Percentiles rank a stretch among this genome's conserved stretches.
phyloP scores from a whole-genome alignment of 1,284 basidiomycete genomes.

The Cryptococcus wingfieldii region DNA sequence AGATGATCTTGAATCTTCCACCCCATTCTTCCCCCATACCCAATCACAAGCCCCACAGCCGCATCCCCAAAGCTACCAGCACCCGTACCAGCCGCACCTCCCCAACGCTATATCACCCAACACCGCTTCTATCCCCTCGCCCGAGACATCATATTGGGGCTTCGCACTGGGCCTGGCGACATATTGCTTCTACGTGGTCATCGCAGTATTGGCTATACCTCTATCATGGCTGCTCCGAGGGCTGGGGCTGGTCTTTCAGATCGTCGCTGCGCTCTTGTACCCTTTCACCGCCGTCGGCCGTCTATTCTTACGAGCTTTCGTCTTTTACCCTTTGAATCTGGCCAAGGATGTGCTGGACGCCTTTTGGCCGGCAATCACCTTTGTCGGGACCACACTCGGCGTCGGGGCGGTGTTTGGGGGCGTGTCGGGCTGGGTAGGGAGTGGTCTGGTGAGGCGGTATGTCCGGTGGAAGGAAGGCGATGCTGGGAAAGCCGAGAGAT shows the following conservation, averaged over 20 bases:
- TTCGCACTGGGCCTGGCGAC: slow-evolving; percentile 21
- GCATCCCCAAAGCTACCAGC: background rate
- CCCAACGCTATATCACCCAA: background rate
- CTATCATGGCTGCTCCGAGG: slow-evolving; percentile 30
- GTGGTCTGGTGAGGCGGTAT: slow-evolving; percentile 18
- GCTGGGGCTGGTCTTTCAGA: slow-evolving; percentile 19
- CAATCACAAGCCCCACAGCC: slow-evolving; percentile 15
- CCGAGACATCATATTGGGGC: slow-evolving; percentile 16
- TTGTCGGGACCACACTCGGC: slow-evolving; percentile 38
- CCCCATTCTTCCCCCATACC: slow-evolving; percentile 29
- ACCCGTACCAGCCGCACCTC: background rate
- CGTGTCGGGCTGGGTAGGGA: slow-evolving; percentile 34
- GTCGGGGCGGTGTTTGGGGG: slow-evolving; percentile 38
- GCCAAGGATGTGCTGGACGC: slow-evolving; percentile 20
- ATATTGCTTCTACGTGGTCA: slow-evolving; percentile 37
- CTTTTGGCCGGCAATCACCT: slow-evolving; percentile 39
- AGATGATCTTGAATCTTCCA: slow-evolving; percentile 39
- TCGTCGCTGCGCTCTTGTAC: slow-evolving; percentile 27
- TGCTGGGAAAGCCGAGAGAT: background rate
- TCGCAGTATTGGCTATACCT: slow-evolving; percentile 35
- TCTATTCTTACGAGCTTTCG: slow-evolving; percentile 28
- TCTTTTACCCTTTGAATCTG: slow-evolving; percentile 27
- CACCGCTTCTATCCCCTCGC: slow-evolving; percentile 2
- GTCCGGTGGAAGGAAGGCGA: slow-evolving; percentile 7
- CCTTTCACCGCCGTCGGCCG: slow-evolving; percentile 30